Conservation (phyloP, 116 monocot species). For the Trichopus zeylanicus region DNA sequence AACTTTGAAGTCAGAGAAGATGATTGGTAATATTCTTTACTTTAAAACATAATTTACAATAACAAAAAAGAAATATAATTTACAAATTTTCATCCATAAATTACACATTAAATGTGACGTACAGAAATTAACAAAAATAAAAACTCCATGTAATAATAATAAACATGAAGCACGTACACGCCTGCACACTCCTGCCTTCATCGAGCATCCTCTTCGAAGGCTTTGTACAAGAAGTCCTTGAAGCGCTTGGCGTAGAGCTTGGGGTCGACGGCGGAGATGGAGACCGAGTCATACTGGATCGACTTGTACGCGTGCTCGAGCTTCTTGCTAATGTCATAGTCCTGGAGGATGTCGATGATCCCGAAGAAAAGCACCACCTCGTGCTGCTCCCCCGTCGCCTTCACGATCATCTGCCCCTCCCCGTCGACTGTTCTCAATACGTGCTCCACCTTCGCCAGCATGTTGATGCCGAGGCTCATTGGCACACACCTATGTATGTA, state of each 20-base stretch:
- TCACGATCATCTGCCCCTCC: slow-evolving; percentile 31
- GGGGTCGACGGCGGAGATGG: slow-evolving; percentile 71
- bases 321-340: slow-evolving; percentile 75
- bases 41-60: too few species aligned
- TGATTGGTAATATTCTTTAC: too few species aligned
- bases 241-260: slow-evolving; percentile 54
- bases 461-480: slow-evolving; percentile 41
- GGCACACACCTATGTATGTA: slow-evolving; percentile 20
- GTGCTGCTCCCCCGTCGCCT: slow-evolving; percentile 42
- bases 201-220: slow-evolving; percentile 37
- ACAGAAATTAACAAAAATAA: too few species aligned
- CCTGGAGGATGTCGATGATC: slow-evolving; percentile 71
- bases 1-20: too few species aligned
- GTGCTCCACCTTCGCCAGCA: slow-evolving; percentile 50
- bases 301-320: slow-evolving; percentile 72
- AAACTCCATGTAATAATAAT: too few species aligned
- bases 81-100: too few species aligned
- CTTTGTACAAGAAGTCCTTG: slow-evolving; percentile 54
- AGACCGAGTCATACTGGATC: slow-evolving; percentile 46
- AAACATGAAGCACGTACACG: too few species aligned
- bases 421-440: slow-evolving; percentile 18
- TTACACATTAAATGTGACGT: too few species aligned
- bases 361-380: slow-evolving; percentile 60
- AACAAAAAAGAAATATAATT: too few species aligned
- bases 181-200: too few species aligned